A percentile compares a stretch with the other conserved stretches of the same genome.
phyloP scores from a whole-genome alignment of 2,329 filamentous ascomycete species.

The Coniella vitis region DNA sequence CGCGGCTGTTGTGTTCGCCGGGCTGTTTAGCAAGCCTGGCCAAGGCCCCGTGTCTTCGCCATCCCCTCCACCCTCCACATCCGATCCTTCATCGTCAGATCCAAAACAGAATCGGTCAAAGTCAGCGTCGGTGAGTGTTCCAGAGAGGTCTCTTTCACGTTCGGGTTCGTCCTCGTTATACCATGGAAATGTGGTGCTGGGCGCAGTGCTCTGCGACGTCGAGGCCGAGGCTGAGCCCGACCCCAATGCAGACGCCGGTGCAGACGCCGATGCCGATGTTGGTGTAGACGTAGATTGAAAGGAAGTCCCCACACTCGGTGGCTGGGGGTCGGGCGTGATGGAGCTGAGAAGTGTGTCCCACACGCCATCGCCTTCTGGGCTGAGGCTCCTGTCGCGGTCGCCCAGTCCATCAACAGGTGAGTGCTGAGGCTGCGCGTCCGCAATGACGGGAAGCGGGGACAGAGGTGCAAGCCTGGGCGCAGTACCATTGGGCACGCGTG shows the following conservation, averaged over 20 bases:
- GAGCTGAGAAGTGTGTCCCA: constrained; percentile 82
- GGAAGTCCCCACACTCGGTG: constrained; percentile 74
- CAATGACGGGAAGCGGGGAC: too few relatives aligned
- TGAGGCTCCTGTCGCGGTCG: constrained; percentile 78
- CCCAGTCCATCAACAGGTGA: constrained; percentile 57
- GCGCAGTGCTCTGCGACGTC: constrained; percentile 33
- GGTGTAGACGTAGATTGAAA: constrained; percentile 63
- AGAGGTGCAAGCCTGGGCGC: too few relatives aligned
- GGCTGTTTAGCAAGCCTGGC: too few relatives aligned
- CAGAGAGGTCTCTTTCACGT: constrained; percentile 34
- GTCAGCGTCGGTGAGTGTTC: constrained; percentile 25
- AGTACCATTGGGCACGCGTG: too few relatives aligned
- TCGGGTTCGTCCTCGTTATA: too few relatives aligned
- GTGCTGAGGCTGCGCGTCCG: background rate
- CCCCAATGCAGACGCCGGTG: too few relatives aligned
- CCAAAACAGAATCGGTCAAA: constrained; percentile 36
- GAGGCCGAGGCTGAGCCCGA: constrained; percentile 19
- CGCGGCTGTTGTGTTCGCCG: too few relatives aligned
- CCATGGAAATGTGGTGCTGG: constrained; percentile 32
- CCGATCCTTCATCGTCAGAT: constrained; percentile 51
- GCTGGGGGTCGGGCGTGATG: constrained; percentile 72
- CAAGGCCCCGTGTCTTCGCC: constrained; percentile 19
- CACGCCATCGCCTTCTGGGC: constrained; percentile 56
- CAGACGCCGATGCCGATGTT: constrained; percentile 36
- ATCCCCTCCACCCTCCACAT: constrained; percentile 45